Evolutionary conservation across 371 early-diverging fungal genomes (phyloP).

Genomic region (Thermomucor indicae-seudaticae): DNA sequence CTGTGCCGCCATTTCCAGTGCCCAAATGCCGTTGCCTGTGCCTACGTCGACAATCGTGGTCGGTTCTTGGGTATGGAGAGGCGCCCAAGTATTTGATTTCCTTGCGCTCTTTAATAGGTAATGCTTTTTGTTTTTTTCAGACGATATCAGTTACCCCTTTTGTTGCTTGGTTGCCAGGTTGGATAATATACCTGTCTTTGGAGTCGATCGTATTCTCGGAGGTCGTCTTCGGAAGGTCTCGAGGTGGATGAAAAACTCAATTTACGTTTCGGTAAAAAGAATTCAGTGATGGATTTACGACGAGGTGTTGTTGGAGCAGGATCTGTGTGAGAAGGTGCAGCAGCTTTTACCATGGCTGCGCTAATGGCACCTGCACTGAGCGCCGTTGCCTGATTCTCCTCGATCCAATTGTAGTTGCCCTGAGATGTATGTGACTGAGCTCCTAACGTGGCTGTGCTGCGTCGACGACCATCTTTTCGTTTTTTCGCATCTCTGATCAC

Average conservation of each 20-base stretch:
- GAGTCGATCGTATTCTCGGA: constrained; percentile 37
- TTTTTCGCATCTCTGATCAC: constrained; percentile 21
- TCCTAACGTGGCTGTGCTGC: constrained; percentile 34
- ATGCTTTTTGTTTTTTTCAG: constrained; percentile 17
- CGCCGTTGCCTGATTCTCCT: constrained; percentile 25
- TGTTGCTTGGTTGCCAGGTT: neutral
- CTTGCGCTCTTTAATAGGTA: constrained; percentile 42
- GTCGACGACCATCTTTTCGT: constrained; percentile 21
- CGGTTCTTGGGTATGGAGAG: constrained; percentile 25
- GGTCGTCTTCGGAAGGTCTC: constrained; percentile 23
- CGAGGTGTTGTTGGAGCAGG: constrained; percentile 15
- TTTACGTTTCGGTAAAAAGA: constrained; percentile 37
- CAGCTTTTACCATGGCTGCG: constrained; percentile 18
- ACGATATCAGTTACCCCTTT: neutral
- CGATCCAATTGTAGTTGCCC: constrained; percentile 43
- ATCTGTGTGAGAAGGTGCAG: constrained; percentile 5
- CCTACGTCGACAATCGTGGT: constrained; percentile 50
- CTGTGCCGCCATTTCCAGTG: constrained; percentile 56
- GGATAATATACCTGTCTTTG: constrained; percentile 34
- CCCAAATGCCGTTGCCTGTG: constrained; percentile 55
- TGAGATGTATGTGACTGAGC: constrained; percentile 20
- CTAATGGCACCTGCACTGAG: constrained; percentile 15
- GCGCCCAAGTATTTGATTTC: constrained; percentile 35
- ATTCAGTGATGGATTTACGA: constrained; percentile 45
- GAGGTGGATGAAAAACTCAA: constrained; percentile 26